Evolutionary conservation across 257 asterid genomes (phyloP).

Genomic region (Solanum rostratum): DNA sequence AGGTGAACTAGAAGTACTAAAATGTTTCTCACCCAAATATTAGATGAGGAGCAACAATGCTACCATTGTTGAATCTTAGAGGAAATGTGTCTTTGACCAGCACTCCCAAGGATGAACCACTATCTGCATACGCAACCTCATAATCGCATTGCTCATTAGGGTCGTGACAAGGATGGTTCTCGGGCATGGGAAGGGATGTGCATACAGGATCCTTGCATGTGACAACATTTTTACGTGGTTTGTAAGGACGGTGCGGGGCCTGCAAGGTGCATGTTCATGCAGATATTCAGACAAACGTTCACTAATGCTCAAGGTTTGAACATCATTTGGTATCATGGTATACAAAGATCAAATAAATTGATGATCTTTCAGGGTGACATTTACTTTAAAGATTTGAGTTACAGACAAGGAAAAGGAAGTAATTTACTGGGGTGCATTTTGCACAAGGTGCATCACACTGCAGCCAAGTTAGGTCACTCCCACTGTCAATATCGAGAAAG

Average conservation of each 20-base stretch:
- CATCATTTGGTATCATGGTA: background rate
- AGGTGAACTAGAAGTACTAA: background rate
- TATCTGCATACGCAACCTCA: conserved; percentile 71
- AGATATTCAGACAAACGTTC: background rate
- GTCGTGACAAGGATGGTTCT: conserved; percentile 20
- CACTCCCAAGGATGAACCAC: conserved; percentile 74
- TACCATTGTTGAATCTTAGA: conserved; percentile 56
- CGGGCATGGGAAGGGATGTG: conserved; percentile 38
- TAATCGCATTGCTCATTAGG: conserved; percentile 81
- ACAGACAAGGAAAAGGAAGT: background rate
- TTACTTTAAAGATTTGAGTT: background rate
- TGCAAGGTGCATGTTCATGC: conserved; percentile 13
- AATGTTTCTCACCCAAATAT: conserved; percentile 53
- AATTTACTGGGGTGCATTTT: conserved; percentile 60
- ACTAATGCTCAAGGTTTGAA: background rate
- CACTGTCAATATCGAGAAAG: conserved; percentile 79
- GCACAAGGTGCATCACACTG: conserved; percentile 91
- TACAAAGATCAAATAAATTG: background rate
- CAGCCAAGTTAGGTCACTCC: conserved; percentile 96
- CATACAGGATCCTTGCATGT: conserved; percentile 64
- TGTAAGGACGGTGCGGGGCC: conserved; percentile 85
- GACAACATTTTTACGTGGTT: conserved; percentile 45
- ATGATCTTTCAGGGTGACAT: background rate
- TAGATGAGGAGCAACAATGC: conserved; percentile 39
- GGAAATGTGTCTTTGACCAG: conserved; percentile 61